These are phyloP conservation scores for Pyrenochaeta sp. DNA, from an alignment of 2,329 filamentous ascomycete genomes.

Conservation along the genomic window DNA sequence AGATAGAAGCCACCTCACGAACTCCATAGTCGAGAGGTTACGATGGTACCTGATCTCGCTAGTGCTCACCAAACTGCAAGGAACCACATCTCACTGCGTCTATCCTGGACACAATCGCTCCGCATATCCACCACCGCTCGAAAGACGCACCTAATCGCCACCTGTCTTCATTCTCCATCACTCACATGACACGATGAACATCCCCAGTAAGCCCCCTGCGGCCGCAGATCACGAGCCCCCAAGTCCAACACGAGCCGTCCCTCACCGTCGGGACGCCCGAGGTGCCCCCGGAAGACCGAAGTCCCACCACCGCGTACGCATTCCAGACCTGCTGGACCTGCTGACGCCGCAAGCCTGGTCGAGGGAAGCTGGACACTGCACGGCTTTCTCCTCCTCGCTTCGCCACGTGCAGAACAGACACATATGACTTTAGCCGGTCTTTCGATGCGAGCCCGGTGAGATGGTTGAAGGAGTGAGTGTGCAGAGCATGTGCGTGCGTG, in stretches of 20 bases:
- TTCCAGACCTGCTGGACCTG: constrained; percentile 1
- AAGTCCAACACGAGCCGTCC: constrained; percentile 3
- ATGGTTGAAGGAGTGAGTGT: background rate
- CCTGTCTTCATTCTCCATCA: constrained; percentile 11
- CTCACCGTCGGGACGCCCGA: constrained; percentile 1
- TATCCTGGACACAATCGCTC: background rate
- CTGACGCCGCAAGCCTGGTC: constrained; percentile 9
- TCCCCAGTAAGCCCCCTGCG: background rate
- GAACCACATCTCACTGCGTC: background rate
- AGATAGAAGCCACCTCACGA: background rate
- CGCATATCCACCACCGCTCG: background rate
- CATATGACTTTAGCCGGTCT: constrained; percentile 15
- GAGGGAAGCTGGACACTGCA: background rate
- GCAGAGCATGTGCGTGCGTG: background rate
- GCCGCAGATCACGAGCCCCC: background rate
- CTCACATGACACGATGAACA: background rate
- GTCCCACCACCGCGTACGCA: constrained; percentile 5
- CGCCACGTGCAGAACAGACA: constrained; percentile 6
- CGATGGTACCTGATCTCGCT: background rate
- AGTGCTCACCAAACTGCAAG: constrained; percentile 1
- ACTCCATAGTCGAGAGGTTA: background rate
- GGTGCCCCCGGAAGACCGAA: background rate
- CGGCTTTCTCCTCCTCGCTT: background rate
- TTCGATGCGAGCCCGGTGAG: background rate
- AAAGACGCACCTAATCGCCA: constrained; percentile 6